Conservation (phyloP, 1,284 basidiomycete genomes). For the Cutaneotrichosporon cyanovorans region DNA sequence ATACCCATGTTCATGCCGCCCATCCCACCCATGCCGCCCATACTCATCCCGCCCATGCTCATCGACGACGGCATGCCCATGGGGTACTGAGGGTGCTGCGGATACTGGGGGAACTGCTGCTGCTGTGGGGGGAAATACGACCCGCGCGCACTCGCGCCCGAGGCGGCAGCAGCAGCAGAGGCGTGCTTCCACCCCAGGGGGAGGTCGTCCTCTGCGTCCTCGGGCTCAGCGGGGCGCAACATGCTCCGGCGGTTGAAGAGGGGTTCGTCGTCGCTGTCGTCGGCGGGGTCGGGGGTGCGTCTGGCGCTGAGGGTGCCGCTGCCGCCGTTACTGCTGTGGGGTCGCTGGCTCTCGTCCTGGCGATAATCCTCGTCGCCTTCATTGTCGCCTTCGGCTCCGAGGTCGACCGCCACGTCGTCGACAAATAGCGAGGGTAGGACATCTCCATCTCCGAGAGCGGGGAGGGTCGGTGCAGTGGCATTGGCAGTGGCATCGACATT, state of each 20-base stretch:
- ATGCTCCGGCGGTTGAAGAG: conserved; percentile 15
- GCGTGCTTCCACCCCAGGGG: conserved; percentile 37
- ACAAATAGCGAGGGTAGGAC: no score
- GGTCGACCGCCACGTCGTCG: no score
- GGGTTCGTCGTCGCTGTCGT: conserved; percentile 31
- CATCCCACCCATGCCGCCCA: background rate
- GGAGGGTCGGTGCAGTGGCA: background rate
- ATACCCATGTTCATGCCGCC: conserved; percentile 2
- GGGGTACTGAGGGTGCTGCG: conserved; percentile 4
- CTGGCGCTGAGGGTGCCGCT: background rate
- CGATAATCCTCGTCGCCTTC: no score
- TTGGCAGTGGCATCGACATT: background rate
- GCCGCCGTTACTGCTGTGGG: no score
- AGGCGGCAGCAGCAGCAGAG: conserved; percentile 24
- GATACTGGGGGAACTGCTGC: background rate
- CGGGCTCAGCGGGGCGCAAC: background rate
- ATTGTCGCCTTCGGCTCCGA: no score
- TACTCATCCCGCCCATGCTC: background rate
- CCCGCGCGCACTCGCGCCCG: background rate
- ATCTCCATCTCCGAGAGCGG: background rate
- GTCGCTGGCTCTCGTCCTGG: no score
- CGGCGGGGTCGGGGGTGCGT: conserved; percentile 3
- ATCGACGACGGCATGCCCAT: background rate
- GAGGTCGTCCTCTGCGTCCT: conserved; percentile 37
- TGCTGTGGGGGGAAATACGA: background rate